Evolutionary conservation across 2,329 filamentous ascomycete genomes (phyloP), one percentile per base, ranked within the genome.

Genomic region (Cladosporium oxysporum): DNA sequence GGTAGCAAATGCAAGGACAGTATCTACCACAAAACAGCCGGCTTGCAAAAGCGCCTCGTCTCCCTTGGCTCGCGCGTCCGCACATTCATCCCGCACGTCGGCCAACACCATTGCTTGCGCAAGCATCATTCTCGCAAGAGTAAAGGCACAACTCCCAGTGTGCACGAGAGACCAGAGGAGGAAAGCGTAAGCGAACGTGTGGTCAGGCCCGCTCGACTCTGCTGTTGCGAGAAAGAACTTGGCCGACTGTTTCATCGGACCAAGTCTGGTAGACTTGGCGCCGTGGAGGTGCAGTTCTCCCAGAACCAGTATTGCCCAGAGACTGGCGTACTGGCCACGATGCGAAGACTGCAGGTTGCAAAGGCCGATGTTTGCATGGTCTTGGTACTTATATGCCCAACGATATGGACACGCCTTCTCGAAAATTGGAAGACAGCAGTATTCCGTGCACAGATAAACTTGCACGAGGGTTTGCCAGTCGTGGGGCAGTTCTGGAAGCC

Each of bases 61-160:
- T 37, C 31, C 4, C 5, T 8, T 3, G 11, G 10, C 31, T 37
- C 2, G 12, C 28, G 31, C 12, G 26, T n/a, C 12, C 1, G 5
- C 6, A 4, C 55, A 26, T 3, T 10, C 10, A 10, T 18, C 55
- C 2, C 11, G 55, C 10, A 21, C 11, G 23, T 58, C 55, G 7
- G 55, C 28, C 31, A 58, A 37, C 14, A 37, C 31, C 11, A 37
- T 37, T 33, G 55, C 55, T 58, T 58, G 55, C n/a, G 55, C 55
- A 16, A 58, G 55, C 29, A 35, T 58, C 55, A 58, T 58, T n/a
- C 31, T 58, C 8, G 55, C 55, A n/a, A 58, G 55, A 7, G 21
- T 33, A 2, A 58, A 26, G 4, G 31, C n/a, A 26, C 33, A 33
- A 21, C 55, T 31, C 18, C 29, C 55, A 14, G 55, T 37, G 11